These are phyloP conservation scores for Juglanconis sp. DNA, from an alignment of 2,329 filamentous ascomycete species.

Conservation along the genomic window DNA sequence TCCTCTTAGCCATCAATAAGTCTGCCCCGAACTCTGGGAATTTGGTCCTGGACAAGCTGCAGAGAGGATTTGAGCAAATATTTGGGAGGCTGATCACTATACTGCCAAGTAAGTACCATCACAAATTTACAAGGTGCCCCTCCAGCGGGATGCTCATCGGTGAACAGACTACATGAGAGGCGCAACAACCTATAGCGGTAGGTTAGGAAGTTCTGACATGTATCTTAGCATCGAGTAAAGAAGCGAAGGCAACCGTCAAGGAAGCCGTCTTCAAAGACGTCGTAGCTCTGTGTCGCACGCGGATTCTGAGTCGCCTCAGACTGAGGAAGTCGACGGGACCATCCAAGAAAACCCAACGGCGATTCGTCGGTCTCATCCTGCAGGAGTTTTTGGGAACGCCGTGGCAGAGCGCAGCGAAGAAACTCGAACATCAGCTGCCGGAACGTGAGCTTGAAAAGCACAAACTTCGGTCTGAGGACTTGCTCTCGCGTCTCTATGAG, in stretches of 20 bases:
- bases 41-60: neutral
- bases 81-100: neutral
- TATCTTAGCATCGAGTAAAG: neutral
- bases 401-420: neutral
- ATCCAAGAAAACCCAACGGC: neutral
- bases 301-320: conserved; percentile 4
- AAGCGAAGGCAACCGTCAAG: neutral
- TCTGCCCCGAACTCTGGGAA: neutral
- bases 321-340: neutral
- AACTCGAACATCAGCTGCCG: neutral
- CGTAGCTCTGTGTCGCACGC: conserved; percentile 4
- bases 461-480: neutral
- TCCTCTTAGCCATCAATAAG: conserved; percentile 12
- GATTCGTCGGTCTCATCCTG: neutral
- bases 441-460: neutral
- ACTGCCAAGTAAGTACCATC: neutral
- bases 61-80: conserved; percentile 1
- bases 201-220: neutral
- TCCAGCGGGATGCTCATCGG: neutral
- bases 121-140: neutral
- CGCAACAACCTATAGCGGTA: too few species aligned
- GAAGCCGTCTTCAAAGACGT: conserved; percentile 3
- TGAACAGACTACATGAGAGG: too few species aligned
- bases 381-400: neutral
- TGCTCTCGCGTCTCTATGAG: neutral